Evolutionary conservation across 164 flowering plant species (phyloP), one percentile per base, ranked within the genome.

Genomic region (Macadamia integrifolia): DNA sequence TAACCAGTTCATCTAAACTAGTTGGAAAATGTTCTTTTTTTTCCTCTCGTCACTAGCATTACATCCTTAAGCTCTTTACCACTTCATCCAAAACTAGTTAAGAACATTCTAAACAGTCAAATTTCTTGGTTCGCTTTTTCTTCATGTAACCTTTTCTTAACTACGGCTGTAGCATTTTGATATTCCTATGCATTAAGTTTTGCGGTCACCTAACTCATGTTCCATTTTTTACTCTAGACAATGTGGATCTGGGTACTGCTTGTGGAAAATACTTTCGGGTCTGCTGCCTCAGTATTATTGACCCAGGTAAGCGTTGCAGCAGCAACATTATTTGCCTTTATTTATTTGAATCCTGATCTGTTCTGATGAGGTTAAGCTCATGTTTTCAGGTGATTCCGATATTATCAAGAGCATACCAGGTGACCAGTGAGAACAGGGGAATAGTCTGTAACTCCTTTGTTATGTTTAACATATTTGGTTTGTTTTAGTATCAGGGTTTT

Each of bases 241-340:
- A 85, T 59, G 80, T 80, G 13, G 88, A 85, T 60, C 65, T 85
- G 69, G 88, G 88, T 9, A 85, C 88, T 12, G 86, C 86, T 40
- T 85, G 86, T 62, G 86, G 86, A 0, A 85, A 83, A 62, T 83
- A 83, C 65, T 85, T 55, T 68, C 68, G 88, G 66, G 88, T 85
- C 0, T 80, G 79, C 46, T 85, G 86, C 76, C 83, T 85, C 43
- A 81, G 85, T 69, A 78, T 85, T 53, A 72, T 79, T 49, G 86
- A 83, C 62, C 83, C 88, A 67, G 85, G 86, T 81, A 42, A 14
- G 64, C 61, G 6, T 9, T 9, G 5, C 50, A 18, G 17, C 44
- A 13, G 29, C 28, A 8, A 6, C 50, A 53, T 9, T 23, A 30
- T 58, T 0, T 57, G 14, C 35, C 1, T 23, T 10, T 46, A 8